Conservation (phyloP, 2,329 filamentous ascomycete genomes). For the Alternaria ventricosa region DNA sequence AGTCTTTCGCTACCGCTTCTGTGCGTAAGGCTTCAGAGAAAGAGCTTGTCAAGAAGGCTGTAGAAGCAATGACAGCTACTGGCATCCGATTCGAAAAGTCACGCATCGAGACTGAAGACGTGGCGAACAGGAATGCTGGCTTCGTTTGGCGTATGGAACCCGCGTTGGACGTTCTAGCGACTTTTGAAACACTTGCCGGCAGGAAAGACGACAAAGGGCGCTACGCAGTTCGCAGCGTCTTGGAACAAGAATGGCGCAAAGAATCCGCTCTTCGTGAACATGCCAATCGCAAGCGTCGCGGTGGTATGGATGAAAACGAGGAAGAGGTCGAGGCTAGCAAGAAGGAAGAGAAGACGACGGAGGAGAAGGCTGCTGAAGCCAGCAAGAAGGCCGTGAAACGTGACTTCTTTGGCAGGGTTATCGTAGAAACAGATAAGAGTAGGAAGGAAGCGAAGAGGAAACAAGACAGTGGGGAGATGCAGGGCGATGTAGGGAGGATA, state of each 20-base stretch:
- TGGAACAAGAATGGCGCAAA: constrained; percentile 87
- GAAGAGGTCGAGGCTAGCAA: constrained; percentile 18
- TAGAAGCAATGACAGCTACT: constrained; percentile 81
- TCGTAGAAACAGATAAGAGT: constrained; percentile 58
- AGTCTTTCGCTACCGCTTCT: constrained; percentile 69
- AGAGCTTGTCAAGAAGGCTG: constrained; percentile 77
- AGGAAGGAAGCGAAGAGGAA: constrained; percentile 51
- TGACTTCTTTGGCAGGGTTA: constrained; percentile 84
- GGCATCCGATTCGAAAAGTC: constrained; percentile 82
- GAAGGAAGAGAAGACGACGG: constrained; percentile 25
- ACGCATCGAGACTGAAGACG: constrained; percentile 73
- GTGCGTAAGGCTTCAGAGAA: constrained; percentile 89
- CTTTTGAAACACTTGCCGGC: constrained; percentile 71
- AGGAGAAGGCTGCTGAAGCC: constrained; percentile 30
- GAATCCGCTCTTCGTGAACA: constrained; percentile 72
- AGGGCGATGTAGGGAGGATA: constrained; percentile 64
- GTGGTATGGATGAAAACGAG: constrained; percentile 34
- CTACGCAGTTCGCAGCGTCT: constrained; percentile 91
- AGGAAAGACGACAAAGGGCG: constrained; percentile 74
- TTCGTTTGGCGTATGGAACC: constrained; percentile 97
- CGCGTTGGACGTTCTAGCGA: constrained; percentile 78
- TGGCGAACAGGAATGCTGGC: constrained; percentile 56
- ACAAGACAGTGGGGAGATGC: constrained; percentile 43
- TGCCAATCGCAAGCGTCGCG: constrained; percentile 65
- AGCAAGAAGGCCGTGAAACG: constrained; percentile 62